Evolutionary conservation across 2,329 filamentous ascomycete species (phyloP), one percentile per base, ranked within the genome.

Genomic region (Colletotrichum sansevieriae): DNA sequence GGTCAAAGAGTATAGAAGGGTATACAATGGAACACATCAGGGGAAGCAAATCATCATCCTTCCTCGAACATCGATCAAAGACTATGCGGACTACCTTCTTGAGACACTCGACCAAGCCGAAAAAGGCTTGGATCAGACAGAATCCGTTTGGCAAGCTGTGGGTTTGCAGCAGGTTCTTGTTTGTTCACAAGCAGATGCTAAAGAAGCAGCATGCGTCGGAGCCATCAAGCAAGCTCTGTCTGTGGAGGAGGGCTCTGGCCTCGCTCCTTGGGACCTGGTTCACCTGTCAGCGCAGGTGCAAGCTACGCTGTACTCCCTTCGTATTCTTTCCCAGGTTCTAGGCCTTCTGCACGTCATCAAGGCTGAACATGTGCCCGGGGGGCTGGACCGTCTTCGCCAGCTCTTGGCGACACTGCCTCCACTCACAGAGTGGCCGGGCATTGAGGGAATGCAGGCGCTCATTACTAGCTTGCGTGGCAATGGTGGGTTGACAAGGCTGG

Each of bases 211-310:
- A 18, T 82, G 13, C 57, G 71, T 10, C 56, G 77, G 20, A 72
- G 73, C n/a, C n/a, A 37, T 69, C 15, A 69, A 57, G 20, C 66
- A 61, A 3, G 66, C 29, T 9, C 43, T 61, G 0, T 69, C 62
- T 12, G 56, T 69, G n/a, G 56, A 54, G 74, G 72, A 1, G 71
- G 64, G 68, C 20, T 67, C 68, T 0, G 74, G 73, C 2, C 75
- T 41, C 52, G 71, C 73, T 55, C 76, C 72, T 1, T 92, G 90
- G 91, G 80, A 85, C 10, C 79, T 85, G 18, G 77, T 91, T 49
- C 91, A 93, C 73, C 81, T 91, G 55, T 76, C 83, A 9, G 89
- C 90, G 0, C 87, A 91, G 71, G 76, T 89, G 0, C 87, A 91
- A 62, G 87, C 87, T 4, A 81, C 84, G 0, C 77, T 88, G 6